A percentile compares a stretch with the other conserved stretches of the same genome.
phyloP scores from a whole-genome alignment of 2,329 filamentous ascomycete genomes.

The Monosporascus sp. region DNA sequence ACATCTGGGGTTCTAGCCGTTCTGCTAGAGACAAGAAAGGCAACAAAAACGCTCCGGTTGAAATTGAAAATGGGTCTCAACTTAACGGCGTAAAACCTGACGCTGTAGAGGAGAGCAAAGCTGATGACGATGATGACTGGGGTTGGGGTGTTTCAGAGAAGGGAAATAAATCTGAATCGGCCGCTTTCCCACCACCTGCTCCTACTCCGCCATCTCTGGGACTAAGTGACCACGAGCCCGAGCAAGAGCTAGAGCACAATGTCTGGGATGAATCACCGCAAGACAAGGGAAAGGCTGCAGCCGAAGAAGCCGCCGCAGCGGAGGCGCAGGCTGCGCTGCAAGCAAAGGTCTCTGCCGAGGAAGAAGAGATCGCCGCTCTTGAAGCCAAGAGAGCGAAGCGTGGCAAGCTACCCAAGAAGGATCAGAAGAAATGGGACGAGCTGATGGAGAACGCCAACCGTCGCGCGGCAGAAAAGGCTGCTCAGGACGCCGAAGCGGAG shows the following conservation, averaged over 20 bases:
- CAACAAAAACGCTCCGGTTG: conserved; percentile 43
- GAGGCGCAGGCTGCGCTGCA: conserved; percentile 16
- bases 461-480: conserved; percentile 28
- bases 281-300: conserved; percentile 34
- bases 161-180: conserved; percentile 38
- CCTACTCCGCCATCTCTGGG: conserved; percentile 44
- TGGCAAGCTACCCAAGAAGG: conserved; percentile 23
- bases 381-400: conserved; percentile 21
- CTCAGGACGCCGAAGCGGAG: conserved; percentile 32
- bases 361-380: conserved; percentile 28
- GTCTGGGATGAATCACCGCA: conserved; percentile 32
- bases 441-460: conserved; percentile 26
- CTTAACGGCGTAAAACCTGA: conserved; percentile 42
- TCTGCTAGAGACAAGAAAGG: conserved; percentile 44
- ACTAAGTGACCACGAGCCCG: conserved; percentile 33
- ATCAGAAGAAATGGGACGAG: conserved; percentile 28
- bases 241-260: conserved; percentile 27
- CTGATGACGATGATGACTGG: conserved; percentile 38
- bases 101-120: conserved; percentile 38
- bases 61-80: conserved; percentile 40
- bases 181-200: conserved; percentile 37
- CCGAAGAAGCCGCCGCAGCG: conserved; percentile 8
- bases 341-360: conserved; percentile 33
- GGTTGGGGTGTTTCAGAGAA: conserved; percentile 34
- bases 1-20: conserved; percentile 29